Evolutionary conservation across 2,329 filamentous ascomycete species (phyloP), one percentile per base, ranked within the genome.

Genomic region (Penicillium sp.): DNA sequence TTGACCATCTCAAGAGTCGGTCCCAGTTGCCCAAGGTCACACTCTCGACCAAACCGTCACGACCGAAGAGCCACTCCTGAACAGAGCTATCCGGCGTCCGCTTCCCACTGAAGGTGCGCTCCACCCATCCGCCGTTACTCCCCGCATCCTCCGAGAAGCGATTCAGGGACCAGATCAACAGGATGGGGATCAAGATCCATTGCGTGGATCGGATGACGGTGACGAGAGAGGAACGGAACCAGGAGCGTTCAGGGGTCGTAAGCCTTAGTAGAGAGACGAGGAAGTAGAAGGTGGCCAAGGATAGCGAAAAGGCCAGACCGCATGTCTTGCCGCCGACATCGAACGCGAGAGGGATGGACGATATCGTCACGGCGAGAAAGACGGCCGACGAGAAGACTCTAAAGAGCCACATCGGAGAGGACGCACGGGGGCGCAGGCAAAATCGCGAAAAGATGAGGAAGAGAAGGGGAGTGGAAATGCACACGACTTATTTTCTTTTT

Each of bases 281-380:
- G 71, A 96, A 87, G 78, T 97, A 97, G 80, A 95, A 97, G 65
- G 83, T 80, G 63, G 93, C 92, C 49, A 97, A 84, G 44, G 89
- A 85, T 49, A 97, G 83, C 69, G 91, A 96, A 78, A 95, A 97
- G 58, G 91, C 93, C 68, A 99, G 81, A 54, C 94, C 94, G 69
- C 91, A 95, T 65, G 94, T 92, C 67, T 90, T 87, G 57, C 94
- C 94, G 70, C 94, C 94, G 67, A 97, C 93, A 83, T 99, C 94
- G 78, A 97, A 97, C 67, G 93, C 90, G 70, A 99, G 86, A 57
- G 94, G 94, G 70, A 99, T 94, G 57, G 91, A 96, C 70, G 97
- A 88, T 69, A 97, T 86, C 73, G 96, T 91, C 76, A 89, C 89
- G 75, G 92, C 82, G 65, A 97, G 85, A 77, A 96, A 97, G 75